A percentile compares a stretch with the other conserved stretches of the same genome.
These are phyloP conservation scores for Ophiostoma populinum DNA, from an alignment of 2,329 filamentous ascomycete genomes.

Conservation along the genomic window DNA sequence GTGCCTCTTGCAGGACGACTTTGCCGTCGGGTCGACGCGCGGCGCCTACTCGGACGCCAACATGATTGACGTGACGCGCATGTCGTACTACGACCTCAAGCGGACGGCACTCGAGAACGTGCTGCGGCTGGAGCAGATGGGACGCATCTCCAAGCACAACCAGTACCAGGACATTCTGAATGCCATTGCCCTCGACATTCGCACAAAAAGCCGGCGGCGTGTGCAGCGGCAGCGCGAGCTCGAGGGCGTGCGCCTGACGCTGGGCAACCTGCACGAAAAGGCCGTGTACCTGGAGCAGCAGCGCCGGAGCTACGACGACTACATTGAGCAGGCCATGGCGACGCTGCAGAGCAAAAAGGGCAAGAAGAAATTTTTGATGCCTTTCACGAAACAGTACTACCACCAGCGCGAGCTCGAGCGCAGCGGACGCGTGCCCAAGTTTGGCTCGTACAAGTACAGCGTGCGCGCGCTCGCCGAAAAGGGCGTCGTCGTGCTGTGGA, in stretches of 20 bases:
- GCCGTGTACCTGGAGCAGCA: constrained; percentile 87
- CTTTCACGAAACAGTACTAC: constrained; percentile 97
- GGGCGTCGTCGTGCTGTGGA: constrained; percentile 86
- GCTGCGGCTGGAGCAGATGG: constrained; percentile 69
- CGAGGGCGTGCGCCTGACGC: constrained; percentile 62
- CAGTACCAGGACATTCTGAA: constrained; percentile 97
- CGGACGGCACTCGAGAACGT: constrained; percentile 87
- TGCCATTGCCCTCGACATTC: constrained; percentile 88
- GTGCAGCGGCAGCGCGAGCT: constrained; percentile 84
- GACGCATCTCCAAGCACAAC: constrained; percentile 78
- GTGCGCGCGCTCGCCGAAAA: constrained; percentile 79
- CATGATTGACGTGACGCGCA: constrained; percentile 73
- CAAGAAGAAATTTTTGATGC: constrained; percentile 84
- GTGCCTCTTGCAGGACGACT: constrained; percentile 64
- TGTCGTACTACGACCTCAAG: constrained; percentile 87
- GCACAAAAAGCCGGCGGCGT: constrained; percentile 84
- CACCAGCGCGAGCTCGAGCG: constrained; percentile 92
- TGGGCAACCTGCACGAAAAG: constrained; percentile 65
- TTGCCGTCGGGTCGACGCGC: constrained; percentile 48
- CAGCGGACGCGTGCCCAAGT: constrained; percentile 85
- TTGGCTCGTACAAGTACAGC: constrained; percentile 95
- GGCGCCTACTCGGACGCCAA: constrained; percentile 84
- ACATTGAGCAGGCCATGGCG: constrained; percentile 96
- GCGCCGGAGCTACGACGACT: constrained; percentile 95
- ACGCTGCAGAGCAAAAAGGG: constrained; percentile 95